phyloP scores from a whole-genome alignment of 257 asterid species.

The Fraxinus cuspidata region DNA sequence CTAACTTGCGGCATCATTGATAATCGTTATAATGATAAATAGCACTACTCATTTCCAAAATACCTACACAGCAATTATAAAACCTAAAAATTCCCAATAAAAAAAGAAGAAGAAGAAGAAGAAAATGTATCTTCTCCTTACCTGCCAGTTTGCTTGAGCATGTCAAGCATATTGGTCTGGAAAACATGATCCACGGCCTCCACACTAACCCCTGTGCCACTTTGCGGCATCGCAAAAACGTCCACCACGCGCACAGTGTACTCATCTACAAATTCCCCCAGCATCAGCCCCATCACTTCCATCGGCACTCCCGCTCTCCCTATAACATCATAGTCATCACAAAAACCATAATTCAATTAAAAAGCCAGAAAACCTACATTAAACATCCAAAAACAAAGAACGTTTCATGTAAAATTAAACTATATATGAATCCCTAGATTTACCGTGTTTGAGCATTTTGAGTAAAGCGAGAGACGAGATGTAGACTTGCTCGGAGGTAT shows the following conservation, averaged over 20 bases:
- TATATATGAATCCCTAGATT: slow-evolving; percentile 49
- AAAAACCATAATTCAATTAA: slow-evolving; percentile 23
- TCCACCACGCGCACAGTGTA: slow-evolving; percentile 98
- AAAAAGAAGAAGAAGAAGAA: not conserved
- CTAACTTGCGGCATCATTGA: no score
- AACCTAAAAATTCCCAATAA: not conserved
- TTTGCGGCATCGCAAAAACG: slow-evolving; percentile 99
- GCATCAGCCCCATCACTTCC: slow-evolving; percentile 99
- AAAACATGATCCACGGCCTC: slow-evolving; percentile 98
- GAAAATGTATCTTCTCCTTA: slow-evolving; percentile 20
- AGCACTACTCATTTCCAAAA: not conserved
- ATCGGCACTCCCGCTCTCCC: slow-evolving; percentile 99
- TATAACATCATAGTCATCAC: slow-evolving; percentile 27
- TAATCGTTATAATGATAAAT: no score
- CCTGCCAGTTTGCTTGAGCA: slow-evolving; percentile 99
- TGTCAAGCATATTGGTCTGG: slow-evolving; percentile 96
- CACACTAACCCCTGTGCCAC: slow-evolving; percentile 98
- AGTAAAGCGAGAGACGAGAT: slow-evolving; percentile 94
- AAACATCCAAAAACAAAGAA: not conserved
- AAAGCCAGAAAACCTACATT: not conserved
- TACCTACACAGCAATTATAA: not conserved
- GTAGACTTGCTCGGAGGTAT: slow-evolving; percentile 93
- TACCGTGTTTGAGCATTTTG: slow-evolving; percentile 98
- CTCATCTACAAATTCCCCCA: slow-evolving; percentile 96
- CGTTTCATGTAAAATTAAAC: not conserved